A percentile compares a stretch with the other conserved stretches of the same genome.
phyloP scores from a whole-genome alignment of 2,329 filamentous ascomycete species.

The Colletotrichum tofieldiae region DNA sequence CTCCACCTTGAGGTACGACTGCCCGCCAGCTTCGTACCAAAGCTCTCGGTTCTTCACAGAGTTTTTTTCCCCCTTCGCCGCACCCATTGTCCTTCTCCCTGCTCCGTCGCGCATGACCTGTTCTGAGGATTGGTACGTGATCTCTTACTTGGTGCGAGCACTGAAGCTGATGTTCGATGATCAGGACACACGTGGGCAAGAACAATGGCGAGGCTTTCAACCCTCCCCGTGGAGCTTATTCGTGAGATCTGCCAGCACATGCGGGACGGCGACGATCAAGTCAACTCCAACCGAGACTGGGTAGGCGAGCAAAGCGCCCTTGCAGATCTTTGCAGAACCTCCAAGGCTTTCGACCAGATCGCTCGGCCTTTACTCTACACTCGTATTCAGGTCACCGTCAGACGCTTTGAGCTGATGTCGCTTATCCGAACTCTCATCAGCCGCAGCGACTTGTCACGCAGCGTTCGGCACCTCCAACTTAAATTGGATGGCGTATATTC shows the following conservation, averaged over 20 bases:
- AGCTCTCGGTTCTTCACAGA: no score
- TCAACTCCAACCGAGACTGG: not conserved
- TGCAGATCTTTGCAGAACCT: not conserved
- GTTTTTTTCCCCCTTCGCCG: not conserved
- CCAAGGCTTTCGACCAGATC: not conserved
- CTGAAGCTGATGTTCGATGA: not conserved
- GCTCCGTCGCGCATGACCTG: not conserved
- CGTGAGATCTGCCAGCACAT: not conserved
- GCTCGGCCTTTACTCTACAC: not conserved
- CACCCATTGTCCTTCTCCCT: not conserved
- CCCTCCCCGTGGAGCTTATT: not conserved
- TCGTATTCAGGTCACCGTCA: not conserved
- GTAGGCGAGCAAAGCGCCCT: not conserved
- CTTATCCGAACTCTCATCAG: not conserved
- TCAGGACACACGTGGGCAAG: no score
- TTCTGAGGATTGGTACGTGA: not conserved
- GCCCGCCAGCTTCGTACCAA: no score
- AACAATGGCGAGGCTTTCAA: no score
- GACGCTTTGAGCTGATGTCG: not conserved
- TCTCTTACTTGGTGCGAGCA: not conserved
- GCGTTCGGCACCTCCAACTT: not conserved
- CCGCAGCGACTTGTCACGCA: not conserved
- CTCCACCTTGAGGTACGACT: no score
- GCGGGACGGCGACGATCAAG: not conserved
- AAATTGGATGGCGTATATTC: fast-evolving